Evolutionary conservation across 805 yeast genomes (phyloP), one percentile per base, ranked within the genome.

Genomic region (Yarrowia divulgata): DNA sequence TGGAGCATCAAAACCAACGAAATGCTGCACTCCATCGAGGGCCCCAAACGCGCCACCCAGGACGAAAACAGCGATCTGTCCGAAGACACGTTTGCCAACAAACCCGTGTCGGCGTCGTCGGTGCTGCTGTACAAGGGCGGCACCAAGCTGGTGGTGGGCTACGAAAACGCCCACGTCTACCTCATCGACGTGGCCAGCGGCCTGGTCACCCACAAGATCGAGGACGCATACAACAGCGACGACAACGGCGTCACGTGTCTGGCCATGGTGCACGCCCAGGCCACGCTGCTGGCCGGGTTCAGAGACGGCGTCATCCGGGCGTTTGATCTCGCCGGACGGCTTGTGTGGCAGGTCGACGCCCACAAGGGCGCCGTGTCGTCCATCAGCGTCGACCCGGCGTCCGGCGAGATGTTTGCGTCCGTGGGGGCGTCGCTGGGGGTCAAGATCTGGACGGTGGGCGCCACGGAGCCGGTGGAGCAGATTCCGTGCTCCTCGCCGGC

Each of bases 181-280:
- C 57, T 72, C 43, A 34, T 70, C 19, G 74, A 73, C 18, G 49
- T 71, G 42, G 74, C 71, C 34, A 68, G 69, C 16, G 75, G 71
- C 3, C 35, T 58, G 23, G 50, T 62, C 40, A 54, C 71, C 9
- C 43, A 63, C 49, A 54, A 66, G 16, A 70, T 72, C 32, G 71
- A 71, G 19, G 69, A 54, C 40, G 46, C 54, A 10, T 49, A 43
- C 40, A 29, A 50, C 57, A 37, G 52, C 49, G 45, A 58, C 18
- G 32, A 46, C 69, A 39, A 55, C 49, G 50, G 58, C 48, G 45
- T 43, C 45, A 48, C 66, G 23, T 57, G 63, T 12, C 69, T 49
- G 9, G 49, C 63, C 42, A 48, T 37, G 52, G 46, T 37, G 13
- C 49, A 50, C 16, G 60, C 42, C 32, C 29, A 23, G 29, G 19